Percentiles rank a stretch among this genome's conserved stretches.
Evolutionary conservation across 179 eudicot species (phyloP).

Genomic region (Drosera spatulata): DNA sequence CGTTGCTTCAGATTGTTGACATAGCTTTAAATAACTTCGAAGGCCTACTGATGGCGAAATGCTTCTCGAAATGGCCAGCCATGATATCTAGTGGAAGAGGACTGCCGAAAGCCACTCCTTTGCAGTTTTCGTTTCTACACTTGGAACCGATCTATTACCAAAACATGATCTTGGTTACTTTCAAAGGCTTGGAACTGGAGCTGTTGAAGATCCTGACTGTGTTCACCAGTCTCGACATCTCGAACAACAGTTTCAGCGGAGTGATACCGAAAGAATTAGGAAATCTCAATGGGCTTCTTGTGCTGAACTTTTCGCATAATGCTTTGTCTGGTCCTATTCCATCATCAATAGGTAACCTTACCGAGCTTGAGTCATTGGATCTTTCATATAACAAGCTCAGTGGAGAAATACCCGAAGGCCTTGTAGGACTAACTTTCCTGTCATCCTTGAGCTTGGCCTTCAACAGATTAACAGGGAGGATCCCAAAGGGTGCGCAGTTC

Average conservation of each 20-base stretch:
- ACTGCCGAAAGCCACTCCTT: not conserved
- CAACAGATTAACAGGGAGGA: conserved; percentile 10
- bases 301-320: conserved; percentile 39
- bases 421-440: conserved; percentile 5
- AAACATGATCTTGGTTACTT: conserved; percentile 23
- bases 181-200: conserved; percentile 26
- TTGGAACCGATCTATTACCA: conserved; percentile 18
- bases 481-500: conserved; percentile 10
- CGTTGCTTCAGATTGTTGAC: conserved; percentile 35
- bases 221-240: conserved; percentile 39
- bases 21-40: conserved; percentile 30
- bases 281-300: conserved; percentile 19
- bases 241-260: conserved; percentile 33
- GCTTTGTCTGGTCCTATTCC: conserved; percentile 27
- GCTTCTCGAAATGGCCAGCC: conserved; percentile 20
- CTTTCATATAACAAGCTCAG: conserved; percentile 18
- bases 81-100: conserved; percentile 11
- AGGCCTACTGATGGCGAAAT: conserved; percentile 13
- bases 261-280: conserved; percentile 31
- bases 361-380: conserved; percentile 33
- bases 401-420: conserved; percentile 26
- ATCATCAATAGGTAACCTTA: conserved; percentile 26
- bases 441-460: conserved; percentile 9
- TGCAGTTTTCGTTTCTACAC: conserved; percentile 1
- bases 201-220: conserved; percentile 30